These are phyloP conservation scores for Neopestalotiopsis sp. DNA, from an alignment of 2,329 filamentous ascomycete species.

Conservation along the genomic window DNA sequence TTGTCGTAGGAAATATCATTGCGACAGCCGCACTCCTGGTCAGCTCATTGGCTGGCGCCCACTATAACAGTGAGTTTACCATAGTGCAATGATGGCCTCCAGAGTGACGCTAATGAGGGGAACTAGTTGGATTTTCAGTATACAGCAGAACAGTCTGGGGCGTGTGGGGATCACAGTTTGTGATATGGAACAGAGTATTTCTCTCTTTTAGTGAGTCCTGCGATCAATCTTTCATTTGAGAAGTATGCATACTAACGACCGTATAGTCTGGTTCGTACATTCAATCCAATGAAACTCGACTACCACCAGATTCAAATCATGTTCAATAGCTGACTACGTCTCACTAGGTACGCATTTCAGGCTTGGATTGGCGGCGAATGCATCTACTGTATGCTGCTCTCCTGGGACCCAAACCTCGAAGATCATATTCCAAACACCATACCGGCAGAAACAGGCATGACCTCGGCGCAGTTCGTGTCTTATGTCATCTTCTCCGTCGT, in stretches of 20 bases:
- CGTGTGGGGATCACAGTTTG: conserved; percentile 27
- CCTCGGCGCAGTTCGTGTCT: conserved; percentile 23
- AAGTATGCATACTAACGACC: background rate
- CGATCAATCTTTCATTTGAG: too few species aligned
- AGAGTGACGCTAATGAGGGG: background rate
- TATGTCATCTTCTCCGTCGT: conserved; percentile 26
- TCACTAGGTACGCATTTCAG: conserved; percentile 33
- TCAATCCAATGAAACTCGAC: background rate
- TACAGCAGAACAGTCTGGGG: conserved; percentile 18
- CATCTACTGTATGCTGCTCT: conserved; percentile 25
- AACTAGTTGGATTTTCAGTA: background rate
- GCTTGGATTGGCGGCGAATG: conserved; percentile 37
- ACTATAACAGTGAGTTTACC: background rate
- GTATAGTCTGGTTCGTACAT: background rate
- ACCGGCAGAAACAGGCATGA: conserved; percentile 28
- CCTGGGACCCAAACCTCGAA: conserved; percentile 25
- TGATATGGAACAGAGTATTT: conserved; percentile 28
- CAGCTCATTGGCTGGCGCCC: conserved; percentile 33
- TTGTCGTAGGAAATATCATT: conserved; percentile 33
- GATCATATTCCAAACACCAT: conserved; percentile 34
- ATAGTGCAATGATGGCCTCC: background rate
- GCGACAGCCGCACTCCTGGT: conserved; percentile 33
- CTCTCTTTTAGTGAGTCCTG: conserved; percentile 22
- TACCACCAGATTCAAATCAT: too few species aligned
- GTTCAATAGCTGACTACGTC: background rate